A percentile compares a stretch with the other conserved stretches of the same genome.
Evolutionary conservation across 2,329 filamentous ascomycete species (phyloP).

Genomic region (Trichocomaceae sp.): DNA sequence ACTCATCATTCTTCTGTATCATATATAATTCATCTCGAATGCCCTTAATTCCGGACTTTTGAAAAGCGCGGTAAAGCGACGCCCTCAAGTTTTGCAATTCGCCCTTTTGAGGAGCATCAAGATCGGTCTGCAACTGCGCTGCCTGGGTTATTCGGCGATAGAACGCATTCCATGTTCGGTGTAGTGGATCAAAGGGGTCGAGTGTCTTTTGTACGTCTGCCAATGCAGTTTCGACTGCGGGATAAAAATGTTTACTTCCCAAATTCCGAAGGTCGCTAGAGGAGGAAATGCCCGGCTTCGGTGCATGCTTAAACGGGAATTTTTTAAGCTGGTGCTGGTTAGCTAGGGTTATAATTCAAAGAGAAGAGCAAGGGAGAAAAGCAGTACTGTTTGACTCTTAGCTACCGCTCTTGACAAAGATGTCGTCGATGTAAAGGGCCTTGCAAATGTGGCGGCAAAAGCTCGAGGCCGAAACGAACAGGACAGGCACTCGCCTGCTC

Average conservation of each 20-base stretch:
- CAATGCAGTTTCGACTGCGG: slow-evolving; percentile 23
- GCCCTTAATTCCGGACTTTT: slow-evolving; percentile 46
- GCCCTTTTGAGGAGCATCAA: slow-evolving; percentile 14
- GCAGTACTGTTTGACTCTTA: not conserved
- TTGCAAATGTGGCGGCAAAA: slow-evolving; percentile 19
- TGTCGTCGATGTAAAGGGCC: slow-evolving; percentile 28
- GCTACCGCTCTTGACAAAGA: slow-evolving; percentile 19
- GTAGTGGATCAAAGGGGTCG: slow-evolving; percentile 14
- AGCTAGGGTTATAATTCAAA: not conserved
- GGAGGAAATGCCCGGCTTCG: not conserved
- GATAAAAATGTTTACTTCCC: slow-evolving; percentile 17
- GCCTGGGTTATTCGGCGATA: slow-evolving; percentile 28
- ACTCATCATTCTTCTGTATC: slow-evolving; percentile 60
- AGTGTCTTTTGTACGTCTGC: slow-evolving; percentile 20
- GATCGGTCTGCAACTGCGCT: slow-evolving; percentile 21
- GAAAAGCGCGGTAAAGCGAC: slow-evolving; percentile 54
- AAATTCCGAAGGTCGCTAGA: not conserved
- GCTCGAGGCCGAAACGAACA: slow-evolving; percentile 32
- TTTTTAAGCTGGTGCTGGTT: not conserved
- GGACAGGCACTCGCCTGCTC: slow-evolving; percentile 35
- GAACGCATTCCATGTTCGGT: slow-evolving; percentile 25
- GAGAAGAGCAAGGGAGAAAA: not conserved
- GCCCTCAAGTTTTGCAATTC: slow-evolving; percentile 22
- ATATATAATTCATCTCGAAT: slow-evolving; percentile 57
- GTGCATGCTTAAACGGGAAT: not conserved